Evolutionary conservation across 202 grass and related monocot genomes (phyloP), one percentile per base, ranked within the genome.

Genomic region (Digitaria exilis): DNA sequence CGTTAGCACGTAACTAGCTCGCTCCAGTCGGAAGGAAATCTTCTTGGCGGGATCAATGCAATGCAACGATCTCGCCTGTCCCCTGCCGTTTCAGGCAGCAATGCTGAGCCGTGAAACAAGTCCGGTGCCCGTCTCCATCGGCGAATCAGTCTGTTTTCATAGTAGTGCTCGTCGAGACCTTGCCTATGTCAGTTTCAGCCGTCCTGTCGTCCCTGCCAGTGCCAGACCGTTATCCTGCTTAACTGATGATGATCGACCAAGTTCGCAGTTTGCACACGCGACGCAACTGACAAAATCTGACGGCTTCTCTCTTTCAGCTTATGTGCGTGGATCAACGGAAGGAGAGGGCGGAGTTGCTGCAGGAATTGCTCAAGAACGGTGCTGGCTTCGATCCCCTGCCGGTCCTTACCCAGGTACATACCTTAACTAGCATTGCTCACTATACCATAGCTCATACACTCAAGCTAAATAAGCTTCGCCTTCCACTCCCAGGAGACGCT

Each of bases 241-340:
- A 39, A 37, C 3, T 37, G 35, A n/a, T n/a, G n/a, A n/a, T 6
- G 35, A 6, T 37, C 35, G 35, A 37, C 35, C 4, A n/a, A n/a
- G n/a, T n/a, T n/a, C n/a, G n/a, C n/a, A 37, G 35, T 37, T 32
- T 0, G 13, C 42, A 56, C 41, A 10, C 4, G 28, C 45, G 0
- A 39, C 37, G 37, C 35, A 6, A 37, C 30, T 19, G 45, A 48
- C 5, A 5, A 48, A 48, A 48, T 4, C 2, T 13, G 43, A 44
- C 11, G 46, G 4, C 15, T 49, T 49, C 16, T 54, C n/a, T n/a
- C 1, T 0, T 57, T 54, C 79, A 98, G 96, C 65, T 88, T 41
- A 93, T 93, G 87, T 93, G 86, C 48, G 82, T 90, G 56, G 87
- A 90, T 77, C 90, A 92, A 58, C 92, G 90, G 4, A 95, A 88